phyloP scores from a whole-genome alignment of 1,139 yeast species.

The Kodamaea ohmeri region DNA sequence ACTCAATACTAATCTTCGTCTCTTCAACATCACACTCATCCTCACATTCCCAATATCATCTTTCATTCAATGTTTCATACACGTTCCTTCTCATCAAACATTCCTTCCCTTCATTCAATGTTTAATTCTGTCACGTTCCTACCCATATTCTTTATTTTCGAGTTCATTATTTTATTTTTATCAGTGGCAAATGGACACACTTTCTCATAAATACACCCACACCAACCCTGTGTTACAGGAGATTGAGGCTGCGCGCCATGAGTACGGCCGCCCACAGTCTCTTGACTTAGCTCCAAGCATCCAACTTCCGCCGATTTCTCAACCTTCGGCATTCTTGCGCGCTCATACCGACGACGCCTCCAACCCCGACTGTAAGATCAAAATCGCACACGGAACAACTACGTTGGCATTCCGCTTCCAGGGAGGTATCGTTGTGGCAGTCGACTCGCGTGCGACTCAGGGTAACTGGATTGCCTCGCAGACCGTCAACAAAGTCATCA shows the following conservation, averaged over 20 bases:
- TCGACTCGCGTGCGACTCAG: slow-evolving; percentile 97
- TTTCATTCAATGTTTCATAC: too few species aligned
- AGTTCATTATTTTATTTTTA: background rate
- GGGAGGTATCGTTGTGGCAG: slow-evolving; percentile 95
- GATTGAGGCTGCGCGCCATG: slow-evolving; percentile 26
- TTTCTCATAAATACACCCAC: slow-evolving; percentile 38
- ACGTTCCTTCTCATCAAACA: too few species aligned
- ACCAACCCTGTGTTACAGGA: slow-evolving; percentile 30
- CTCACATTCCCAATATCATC: too few species aligned
- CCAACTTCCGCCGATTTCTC: slow-evolving; percentile 78
- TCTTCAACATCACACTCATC: too few species aligned
- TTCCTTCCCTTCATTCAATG: too few species aligned
- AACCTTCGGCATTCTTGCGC: slow-evolving; percentile 90
- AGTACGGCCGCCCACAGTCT: slow-evolving; percentile 23
- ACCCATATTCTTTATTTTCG: background rate
- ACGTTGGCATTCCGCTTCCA: slow-evolving; percentile 94
- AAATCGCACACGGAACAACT: slow-evolving; percentile 98
- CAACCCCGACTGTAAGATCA: slow-evolving; percentile 92
- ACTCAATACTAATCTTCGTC: too few species aligned
- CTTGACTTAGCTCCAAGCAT: slow-evolving; percentile 60
- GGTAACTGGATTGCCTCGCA: slow-evolving; percentile 99
- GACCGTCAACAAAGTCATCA: slow-evolving; percentile 95
- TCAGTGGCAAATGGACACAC: slow-evolving; percentile 34
- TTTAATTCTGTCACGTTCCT: background rate
- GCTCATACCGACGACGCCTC: slow-evolving; percentile 96